A percentile compares a stretch with the other conserved stretches of the same genome.
phyloP scores from a whole-genome alignment of 169 alveolate species.

The Sarcocystis neurona region DNA sequence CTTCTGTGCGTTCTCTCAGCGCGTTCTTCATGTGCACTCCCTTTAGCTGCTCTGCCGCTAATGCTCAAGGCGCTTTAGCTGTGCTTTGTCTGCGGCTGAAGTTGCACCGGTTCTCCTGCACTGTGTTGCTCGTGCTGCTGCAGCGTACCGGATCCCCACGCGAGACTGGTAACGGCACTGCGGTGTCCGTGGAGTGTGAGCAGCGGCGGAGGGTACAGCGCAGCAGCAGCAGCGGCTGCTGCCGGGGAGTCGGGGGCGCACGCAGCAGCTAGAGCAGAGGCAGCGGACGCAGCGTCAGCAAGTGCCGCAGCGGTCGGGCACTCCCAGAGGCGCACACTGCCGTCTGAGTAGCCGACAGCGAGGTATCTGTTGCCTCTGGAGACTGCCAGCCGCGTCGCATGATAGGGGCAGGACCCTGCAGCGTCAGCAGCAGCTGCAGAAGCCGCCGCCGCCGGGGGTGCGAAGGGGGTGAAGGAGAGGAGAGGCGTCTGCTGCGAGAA shows the following conservation, averaged over 20 bases:
- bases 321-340: conserved; percentile 80
- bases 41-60: no score
- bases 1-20: no score
- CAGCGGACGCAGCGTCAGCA: background rate
- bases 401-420: no score
- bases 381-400: background rate
- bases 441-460: conserved; percentile 1
- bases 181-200: conserved; percentile 79
- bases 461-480: background rate
- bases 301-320: background rate
- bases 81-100: no score
- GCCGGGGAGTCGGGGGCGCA: background rate
- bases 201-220: background rate
- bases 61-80: no score
- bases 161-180: conserved; percentile 66
- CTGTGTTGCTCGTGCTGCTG: conserved; percentile 2
- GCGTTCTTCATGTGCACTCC: no score
- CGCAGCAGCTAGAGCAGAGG: background rate
- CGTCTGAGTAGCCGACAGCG: conserved; percentile 84
- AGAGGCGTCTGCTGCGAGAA: conserved; percentile 25
- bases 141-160: conserved; percentile 33
- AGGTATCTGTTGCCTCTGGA: conserved; percentile 9
- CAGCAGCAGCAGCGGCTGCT: background rate
- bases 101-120: no score
- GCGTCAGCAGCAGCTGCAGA: conserved; percentile 37